These are phyloP conservation scores for Nakazawaea pomicola DNA, from an alignment of 805 yeast genomes.

Conservation along the genomic window DNA sequence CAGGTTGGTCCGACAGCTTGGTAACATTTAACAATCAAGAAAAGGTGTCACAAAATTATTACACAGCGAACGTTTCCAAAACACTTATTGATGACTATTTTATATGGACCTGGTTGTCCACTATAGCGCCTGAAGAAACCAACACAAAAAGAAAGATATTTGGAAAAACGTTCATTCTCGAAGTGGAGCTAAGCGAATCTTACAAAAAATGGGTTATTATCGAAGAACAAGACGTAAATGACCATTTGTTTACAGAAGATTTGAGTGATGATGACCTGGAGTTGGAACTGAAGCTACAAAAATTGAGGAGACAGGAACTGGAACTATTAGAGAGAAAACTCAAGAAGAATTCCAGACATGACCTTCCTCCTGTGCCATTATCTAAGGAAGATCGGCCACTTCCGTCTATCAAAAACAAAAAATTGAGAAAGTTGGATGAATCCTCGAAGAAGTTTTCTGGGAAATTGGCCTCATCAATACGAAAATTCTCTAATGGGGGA, in stretches of 20 bases:
- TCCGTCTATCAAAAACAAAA: neutral
- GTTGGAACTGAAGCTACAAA: slow-evolving; percentile 10
- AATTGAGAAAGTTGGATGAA: slow-evolving; percentile 6
- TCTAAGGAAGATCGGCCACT: slow-evolving; percentile 3
- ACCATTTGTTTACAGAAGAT: neutral
- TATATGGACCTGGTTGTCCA: slow-evolving; percentile 88
- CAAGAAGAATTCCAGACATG: slow-evolving; percentile 1
- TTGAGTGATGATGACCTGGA: slow-evolving; percentile 5
- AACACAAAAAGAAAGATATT: slow-evolving; percentile 58
- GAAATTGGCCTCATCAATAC: slow-evolving; percentile 6
- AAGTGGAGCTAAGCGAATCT: slow-evolving; percentile 71
- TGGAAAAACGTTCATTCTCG: slow-evolving; percentile 79
- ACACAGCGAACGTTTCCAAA: slow-evolving; percentile 46
- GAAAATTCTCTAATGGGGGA: slow-evolving; percentile 8
- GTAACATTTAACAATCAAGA: slow-evolving; percentile 4
- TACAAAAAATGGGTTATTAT: slow-evolving; percentile 74
- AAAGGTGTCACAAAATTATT: slow-evolving; percentile 22
- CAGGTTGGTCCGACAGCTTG: slow-evolving; percentile 33
- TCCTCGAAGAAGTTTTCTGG: slow-evolving; percentile 9
- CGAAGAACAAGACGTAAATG: slow-evolving; percentile 53
- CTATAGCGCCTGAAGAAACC: slow-evolving; percentile 71
- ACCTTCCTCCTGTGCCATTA: slow-evolving; percentile 6
- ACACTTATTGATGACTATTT: slow-evolving; percentile 81
- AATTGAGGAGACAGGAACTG: slow-evolving; percentile 7
- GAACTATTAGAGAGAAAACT: slow-evolving; percentile 4